Percentiles rank a stretch among this genome's conserved stretches.
phyloP scores from a whole-genome alignment of 2,329 filamentous ascomycete species.

The Hymenoscyphus albidus region DNA sequence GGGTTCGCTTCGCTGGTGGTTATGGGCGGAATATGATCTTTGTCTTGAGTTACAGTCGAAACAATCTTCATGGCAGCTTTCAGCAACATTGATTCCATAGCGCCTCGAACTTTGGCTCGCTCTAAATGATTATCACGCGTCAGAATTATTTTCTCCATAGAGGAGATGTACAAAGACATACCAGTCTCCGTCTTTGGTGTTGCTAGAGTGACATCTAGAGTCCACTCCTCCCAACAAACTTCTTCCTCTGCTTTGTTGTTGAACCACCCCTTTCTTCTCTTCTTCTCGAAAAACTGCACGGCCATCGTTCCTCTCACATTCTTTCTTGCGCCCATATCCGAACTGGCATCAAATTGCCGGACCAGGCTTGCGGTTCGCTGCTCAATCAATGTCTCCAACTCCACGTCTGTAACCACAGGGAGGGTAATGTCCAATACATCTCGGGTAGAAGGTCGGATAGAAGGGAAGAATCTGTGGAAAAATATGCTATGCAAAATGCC shows the following conservation, averaged over 20 bases:
- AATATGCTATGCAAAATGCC: constrained; percentile 96
- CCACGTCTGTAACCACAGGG: constrained; percentile 82
- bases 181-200: constrained; percentile 85
- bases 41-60: constrained; percentile 79
- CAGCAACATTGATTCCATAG: constrained; percentile 86
- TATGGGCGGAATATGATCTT: constrained; percentile 95
- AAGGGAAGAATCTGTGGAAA: constrained; percentile 96
- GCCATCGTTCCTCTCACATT: constrained; percentile 70
- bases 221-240: constrained; percentile 96
- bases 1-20: constrained; percentile 89
- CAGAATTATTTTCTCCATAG: neutral
- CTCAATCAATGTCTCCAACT: constrained; percentile 91
- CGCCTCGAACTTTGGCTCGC: constrained; percentile 79
- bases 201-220: constrained; percentile 86
- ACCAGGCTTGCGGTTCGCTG: constrained; percentile 76
- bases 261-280: constrained; percentile 77
- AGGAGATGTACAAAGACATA: constrained; percentile 41
- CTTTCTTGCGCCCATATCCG: constrained; percentile 40
- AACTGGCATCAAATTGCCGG: constrained; percentile 66
- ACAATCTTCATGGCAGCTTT: constrained; percentile 88
- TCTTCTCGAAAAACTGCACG: constrained; percentile 94
- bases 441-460: constrained; percentile 74
- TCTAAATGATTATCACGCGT: constrained; percentile 49
- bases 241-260: constrained; percentile 75
- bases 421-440: constrained; percentile 89